A percentile compares a stretch with the other conserved stretches of the same genome.
Evolutionary conservation across 2,329 filamentous ascomycete genomes (phyloP).

Genomic region (Scedosporium minutisporum): DNA sequence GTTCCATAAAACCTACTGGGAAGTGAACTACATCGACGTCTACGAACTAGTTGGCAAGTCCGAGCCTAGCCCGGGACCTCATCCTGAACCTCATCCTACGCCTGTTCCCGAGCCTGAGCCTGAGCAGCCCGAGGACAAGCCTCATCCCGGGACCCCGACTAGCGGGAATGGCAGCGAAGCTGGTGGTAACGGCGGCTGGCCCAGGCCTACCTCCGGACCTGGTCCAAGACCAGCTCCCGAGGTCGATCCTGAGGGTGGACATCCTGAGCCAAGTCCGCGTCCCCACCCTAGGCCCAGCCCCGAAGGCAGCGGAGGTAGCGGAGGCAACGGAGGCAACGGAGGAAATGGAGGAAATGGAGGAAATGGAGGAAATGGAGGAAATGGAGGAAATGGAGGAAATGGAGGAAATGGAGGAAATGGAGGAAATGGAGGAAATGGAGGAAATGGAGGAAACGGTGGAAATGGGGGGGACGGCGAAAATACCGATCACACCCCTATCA

Average conservation of each 20-base stretch:
- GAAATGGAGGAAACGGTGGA: background rate
- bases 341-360: background rate
- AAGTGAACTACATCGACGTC: slow-evolving; percentile 46
- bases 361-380: background rate
- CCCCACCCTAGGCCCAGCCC: no score
- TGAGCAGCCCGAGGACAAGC: background rate
- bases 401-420: background rate
- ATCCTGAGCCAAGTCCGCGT: no score
- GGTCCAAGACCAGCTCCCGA: no score
- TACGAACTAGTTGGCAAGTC: slow-evolving; percentile 20
- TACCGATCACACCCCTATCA: background rate
- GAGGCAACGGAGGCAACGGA: no score
- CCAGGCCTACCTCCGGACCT: no score
- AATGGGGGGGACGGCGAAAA: background rate
- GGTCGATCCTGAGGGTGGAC: no score
- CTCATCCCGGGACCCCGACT: background rate
- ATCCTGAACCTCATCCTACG: background rate
- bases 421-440: background rate
- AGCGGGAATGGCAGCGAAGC: background rate
- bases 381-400: background rate
- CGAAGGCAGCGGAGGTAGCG: no score
- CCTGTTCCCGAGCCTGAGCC: background rate
- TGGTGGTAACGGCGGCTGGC: background rate
- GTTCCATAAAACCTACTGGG: slow-evolving; percentile 35
- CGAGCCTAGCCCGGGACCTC: background rate